Evolutionary conservation across 2,329 filamentous ascomycete species (phyloP).

Genomic region (Tolypocladium cylindrosporum): DNA sequence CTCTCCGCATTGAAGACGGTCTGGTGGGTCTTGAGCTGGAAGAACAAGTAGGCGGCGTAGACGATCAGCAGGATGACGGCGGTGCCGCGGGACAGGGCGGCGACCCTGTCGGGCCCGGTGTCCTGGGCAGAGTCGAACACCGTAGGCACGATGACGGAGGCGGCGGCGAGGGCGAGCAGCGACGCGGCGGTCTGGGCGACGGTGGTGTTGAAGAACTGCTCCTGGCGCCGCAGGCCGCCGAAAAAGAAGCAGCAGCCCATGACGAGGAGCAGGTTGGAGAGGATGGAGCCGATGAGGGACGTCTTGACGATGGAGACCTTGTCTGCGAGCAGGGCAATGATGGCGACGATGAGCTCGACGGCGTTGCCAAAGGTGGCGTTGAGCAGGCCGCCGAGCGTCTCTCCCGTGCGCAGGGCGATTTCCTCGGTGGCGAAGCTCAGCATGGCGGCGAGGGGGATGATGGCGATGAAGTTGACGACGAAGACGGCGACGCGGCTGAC

Average conservation of each 20-base stretch:
- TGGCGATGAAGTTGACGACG: constrained; percentile 86
- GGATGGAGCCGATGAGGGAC: constrained; percentile 81
- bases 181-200: constrained; percentile 85
- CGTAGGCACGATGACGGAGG: constrained; percentile 79
- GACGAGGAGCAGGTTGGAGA: constrained; percentile 83
- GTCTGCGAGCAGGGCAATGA: constrained; percentile 66
- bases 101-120: constrained; percentile 38
- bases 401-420: constrained; percentile 69
- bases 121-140: constrained; percentile 56
- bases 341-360: constrained; percentile 79
- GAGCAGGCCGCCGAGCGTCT: constrained; percentile 77
- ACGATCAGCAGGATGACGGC: constrained; percentile 74
- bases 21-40: constrained; percentile 82
- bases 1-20: constrained; percentile 71
- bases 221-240: constrained; percentile 64
- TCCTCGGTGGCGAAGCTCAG: constrained; percentile 86
- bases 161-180: constrained; percentile 68
- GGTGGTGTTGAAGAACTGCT: constrained; percentile 86
- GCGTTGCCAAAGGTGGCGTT: constrained; percentile 93
- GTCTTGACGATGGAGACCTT: constrained; percentile 85
- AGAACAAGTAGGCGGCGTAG: constrained; percentile 76
- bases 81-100: constrained; percentile 59
- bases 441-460: constrained; percentile 80
- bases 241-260: constrained; percentile 91
- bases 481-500: constrained; percentile 59